Percentiles rank a stretch among this genome's conserved stretches.
Conservation (phyloP, 2,329 filamentous ascomycete genomes). For the Nemania sp. region DNA sequence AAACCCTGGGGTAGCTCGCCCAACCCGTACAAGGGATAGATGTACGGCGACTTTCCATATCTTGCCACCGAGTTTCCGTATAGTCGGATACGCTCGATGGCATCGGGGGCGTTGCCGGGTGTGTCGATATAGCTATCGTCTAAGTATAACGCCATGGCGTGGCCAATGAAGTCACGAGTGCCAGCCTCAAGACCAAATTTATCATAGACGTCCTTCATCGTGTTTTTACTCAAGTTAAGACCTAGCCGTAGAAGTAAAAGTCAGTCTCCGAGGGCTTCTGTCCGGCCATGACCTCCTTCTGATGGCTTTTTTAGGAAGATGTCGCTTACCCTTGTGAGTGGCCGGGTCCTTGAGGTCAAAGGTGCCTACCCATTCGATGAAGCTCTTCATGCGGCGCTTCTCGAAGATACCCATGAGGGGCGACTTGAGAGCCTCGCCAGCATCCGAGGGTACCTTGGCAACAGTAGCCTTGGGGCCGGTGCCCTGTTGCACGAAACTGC, state of each 20-base stretch:
- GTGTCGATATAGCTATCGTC: slow-evolving; percentile 84
- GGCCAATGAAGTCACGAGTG: slow-evolving; percentile 95
- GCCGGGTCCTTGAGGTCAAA: slow-evolving; percentile 81
- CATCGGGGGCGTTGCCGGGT: slow-evolving; percentile 76
- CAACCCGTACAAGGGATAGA: slow-evolving; percentile 97
- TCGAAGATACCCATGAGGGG: slow-evolving; percentile 97
- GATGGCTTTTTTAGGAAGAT: background rate
- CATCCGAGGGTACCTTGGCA: slow-evolving; percentile 95
- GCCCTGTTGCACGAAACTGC: slow-evolving; percentile 95
- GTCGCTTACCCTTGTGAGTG: slow-evolving; percentile 80
- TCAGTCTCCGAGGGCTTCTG: slow-evolving; percentile 6
- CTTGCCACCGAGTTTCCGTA: slow-evolving; percentile 98
- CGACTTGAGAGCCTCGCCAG: slow-evolving; percentile 85
- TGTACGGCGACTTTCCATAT: slow-evolving; percentile 98
- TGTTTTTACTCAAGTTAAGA: slow-evolving; percentile 75
- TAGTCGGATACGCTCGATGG: slow-evolving; percentile 88
- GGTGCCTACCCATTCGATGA: slow-evolving; percentile 91
- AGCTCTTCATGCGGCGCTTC: slow-evolving; percentile 95
- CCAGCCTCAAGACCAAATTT: slow-evolving; percentile 90
- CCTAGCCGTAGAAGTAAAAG: slow-evolving; percentile 59
- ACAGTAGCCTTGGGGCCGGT: slow-evolving; percentile 82
- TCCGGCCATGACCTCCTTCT: background rate
- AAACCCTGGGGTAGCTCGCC: slow-evolving; percentile 98
- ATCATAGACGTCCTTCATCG: slow-evolving; percentile 99
- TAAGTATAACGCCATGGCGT: slow-evolving; percentile 96